A percentile compares a stretch with the other conserved stretches of the same genome.
Evolutionary conservation across 163 green algal genomes (phyloP).

Genomic region (Trebouxiophyceae sp.): DNA sequence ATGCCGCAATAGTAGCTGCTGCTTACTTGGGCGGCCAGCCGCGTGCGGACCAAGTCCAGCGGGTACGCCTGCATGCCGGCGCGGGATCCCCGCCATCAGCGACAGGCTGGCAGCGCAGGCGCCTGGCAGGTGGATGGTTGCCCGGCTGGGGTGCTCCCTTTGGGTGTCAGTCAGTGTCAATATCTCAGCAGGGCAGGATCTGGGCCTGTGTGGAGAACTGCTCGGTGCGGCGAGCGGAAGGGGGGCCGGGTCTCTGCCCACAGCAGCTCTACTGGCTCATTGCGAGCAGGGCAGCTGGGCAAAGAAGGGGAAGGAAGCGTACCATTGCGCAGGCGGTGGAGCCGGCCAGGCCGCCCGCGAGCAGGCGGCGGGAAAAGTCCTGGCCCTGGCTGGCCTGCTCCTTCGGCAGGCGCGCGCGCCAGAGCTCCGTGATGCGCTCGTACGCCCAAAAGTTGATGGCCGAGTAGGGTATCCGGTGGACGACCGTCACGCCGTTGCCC

Average conservation of each 20-base stretch:
- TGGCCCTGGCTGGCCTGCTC: neutral
- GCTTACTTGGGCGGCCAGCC: conserved; percentile 65
- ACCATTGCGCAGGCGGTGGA: conserved; percentile 66
- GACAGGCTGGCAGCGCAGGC: no score
- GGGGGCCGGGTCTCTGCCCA: no score
- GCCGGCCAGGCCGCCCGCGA: conserved; percentile 53
- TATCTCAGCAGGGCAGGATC: no score
- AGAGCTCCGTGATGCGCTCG: conserved; percentile 40
- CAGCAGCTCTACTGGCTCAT: no score
- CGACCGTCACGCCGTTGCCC: conserved; percentile 64
- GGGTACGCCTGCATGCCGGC: conserved; percentile 93
- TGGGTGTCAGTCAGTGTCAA: no score
- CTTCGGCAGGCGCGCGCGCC: conserved; percentile 9
- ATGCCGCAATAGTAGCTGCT: conserved; percentile 48
- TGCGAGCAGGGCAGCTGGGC: no score
- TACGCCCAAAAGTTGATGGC: conserved; percentile 70
- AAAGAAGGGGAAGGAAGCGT: conserved; percentile 7
- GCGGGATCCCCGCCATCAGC: no score
- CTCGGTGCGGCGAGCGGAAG: no score
- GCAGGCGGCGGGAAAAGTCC: conserved; percentile 39
- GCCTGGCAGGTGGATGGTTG: no score
- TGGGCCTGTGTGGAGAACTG: no score
- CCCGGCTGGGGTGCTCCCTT: no score
- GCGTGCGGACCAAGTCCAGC: conserved; percentile 88
- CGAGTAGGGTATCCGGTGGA: conserved; percentile 86